A percentile compares a stretch with the other conserved stretches of the same genome.
Evolutionary conservation across 495 filamentous ascomycete species (phyloP).

Genomic region (Lepidopterella palustris): DNA sequence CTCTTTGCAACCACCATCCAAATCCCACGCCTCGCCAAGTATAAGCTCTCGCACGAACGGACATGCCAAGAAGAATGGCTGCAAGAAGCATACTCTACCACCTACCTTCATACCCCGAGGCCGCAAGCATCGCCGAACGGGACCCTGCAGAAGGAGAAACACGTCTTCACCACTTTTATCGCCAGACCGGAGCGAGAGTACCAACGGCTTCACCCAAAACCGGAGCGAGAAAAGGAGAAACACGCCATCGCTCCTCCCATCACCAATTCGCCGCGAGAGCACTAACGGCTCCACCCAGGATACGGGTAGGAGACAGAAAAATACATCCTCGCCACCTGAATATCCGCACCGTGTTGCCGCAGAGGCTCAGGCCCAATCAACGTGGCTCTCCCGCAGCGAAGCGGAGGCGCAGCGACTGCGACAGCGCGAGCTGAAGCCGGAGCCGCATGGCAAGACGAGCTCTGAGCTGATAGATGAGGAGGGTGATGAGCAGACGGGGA

Average conservation of each 20-base stretch:
- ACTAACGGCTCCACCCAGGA: too few species aligned
- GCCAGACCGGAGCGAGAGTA: not conserved
- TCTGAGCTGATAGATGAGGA: conserved; percentile 7
- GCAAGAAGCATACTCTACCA: too few species aligned
- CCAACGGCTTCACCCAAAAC: not conserved
- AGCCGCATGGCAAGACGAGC: not conserved
- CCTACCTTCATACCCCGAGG: too few species aligned
- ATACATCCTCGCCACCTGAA: not conserved
- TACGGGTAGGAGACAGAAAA: not conserved
- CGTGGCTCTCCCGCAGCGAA: not conserved
- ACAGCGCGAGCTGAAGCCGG: not conserved
- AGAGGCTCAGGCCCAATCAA: not conserved
- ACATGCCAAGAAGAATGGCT: too few species aligned
- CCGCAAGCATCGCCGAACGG: not conserved
- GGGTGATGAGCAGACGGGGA: not conserved
- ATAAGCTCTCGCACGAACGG: too few species aligned
- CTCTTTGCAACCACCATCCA: not conserved
- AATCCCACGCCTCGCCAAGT: too few species aligned
- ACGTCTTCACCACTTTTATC: not conserved
- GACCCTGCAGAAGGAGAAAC: not conserved
- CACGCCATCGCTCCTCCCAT: too few species aligned
- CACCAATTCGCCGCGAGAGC: too few species aligned
- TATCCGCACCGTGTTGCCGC: not conserved
- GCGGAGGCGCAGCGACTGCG: not conserved
- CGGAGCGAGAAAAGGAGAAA: not conserved